These are phyloP conservation scores for Meyerozyma elateridarum DNA, from an alignment of 1,139 yeast genomes.

Conservation along the genomic window DNA sequence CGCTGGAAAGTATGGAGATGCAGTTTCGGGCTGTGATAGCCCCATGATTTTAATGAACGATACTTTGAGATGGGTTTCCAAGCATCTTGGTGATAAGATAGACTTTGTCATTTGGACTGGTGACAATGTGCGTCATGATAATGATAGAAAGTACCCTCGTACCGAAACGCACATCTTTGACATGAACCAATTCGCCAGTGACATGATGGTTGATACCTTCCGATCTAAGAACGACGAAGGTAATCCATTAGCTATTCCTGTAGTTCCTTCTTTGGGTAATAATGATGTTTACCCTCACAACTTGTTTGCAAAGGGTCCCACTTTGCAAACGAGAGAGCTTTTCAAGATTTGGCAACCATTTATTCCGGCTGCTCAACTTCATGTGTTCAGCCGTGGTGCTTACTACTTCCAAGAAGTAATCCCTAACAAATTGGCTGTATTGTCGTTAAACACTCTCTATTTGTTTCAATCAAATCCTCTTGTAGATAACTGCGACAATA, in stretches of 20 bases:
- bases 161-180: constrained; percentile 66
- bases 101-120: constrained; percentile 92
- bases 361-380: constrained; percentile 75
- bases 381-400: constrained; percentile 69
- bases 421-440: constrained; percentile 70
- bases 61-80: constrained; percentile 63
- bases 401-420: constrained; percentile 71
- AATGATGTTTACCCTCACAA: constrained; percentile 90
- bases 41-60: constrained; percentile 58
- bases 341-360: constrained; percentile 67
- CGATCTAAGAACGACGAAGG: constrained; percentile 34
- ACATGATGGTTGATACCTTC: constrained; percentile 47
- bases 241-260: constrained; percentile 43
- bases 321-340: constrained; percentile 74
- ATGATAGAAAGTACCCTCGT: constrained; percentile 69
- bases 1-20: constrained; percentile 72
- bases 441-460: constrained; percentile 74
- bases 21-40: constrained; percentile 68
- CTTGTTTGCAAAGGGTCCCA: constrained; percentile 78
- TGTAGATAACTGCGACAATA: constrained; percentile 71
- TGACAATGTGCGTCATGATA: constrained; percentile 82
- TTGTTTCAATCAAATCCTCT: constrained; percentile 73
- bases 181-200: constrained; percentile 60
- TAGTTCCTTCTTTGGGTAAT: constrained; percentile 76
- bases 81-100: constrained; percentile 63